Base-by-base conservation (phyloP, 2,329 filamentous ascomycete species). In the Periconia digitata region DNA sequence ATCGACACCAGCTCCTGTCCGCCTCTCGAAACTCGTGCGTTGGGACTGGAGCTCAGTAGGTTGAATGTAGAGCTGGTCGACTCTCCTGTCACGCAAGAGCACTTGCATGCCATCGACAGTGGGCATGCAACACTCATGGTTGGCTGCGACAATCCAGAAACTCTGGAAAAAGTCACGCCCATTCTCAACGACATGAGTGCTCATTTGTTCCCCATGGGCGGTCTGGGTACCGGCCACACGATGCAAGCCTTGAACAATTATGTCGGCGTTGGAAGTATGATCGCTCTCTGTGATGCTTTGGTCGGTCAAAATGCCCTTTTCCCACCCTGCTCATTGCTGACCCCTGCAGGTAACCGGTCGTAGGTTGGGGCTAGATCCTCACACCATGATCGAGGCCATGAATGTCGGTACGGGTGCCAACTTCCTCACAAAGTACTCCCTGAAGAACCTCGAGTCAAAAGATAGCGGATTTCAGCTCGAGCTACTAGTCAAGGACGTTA, bases 321-420 rank as follows among this genome's bases (percentile, higher is more conserved):
- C 7, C 29, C n/a, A 13, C 8, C n/a, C n/a, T 4, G 21, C 37
- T 6, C 10, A 16, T 24, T 20, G 48, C 43, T 40, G 32, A 50
- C 8, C 22, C 18, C 8, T 8, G 1, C 27, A 58, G 55, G 55
- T 70, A 0, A 63, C 64, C 2, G 69, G 68, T 1, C 65, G 70
- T 44, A 71, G 71, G 45, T 67, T 65, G 39, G 69, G 69, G 1
- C 56, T 71, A 1, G 63, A 71, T 44, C 69, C 67, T 8, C 62
- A 70, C 38, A 63, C 60, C 20, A 74, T 74, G 71, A 66, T 74
- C 40, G 70, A 74, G 40, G 71, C 71, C 4, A 58, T 74, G 42
- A 74, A 74, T 46, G 70, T 74, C 3, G 72, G 72, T 6, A 74
- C 72, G 0, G 72, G 72, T 2, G 62, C 69, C 2, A 69, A 64